Conservation (phyloP, 2,329 filamentous ascomycete species). For the Hypoxylon sp. region DNA sequence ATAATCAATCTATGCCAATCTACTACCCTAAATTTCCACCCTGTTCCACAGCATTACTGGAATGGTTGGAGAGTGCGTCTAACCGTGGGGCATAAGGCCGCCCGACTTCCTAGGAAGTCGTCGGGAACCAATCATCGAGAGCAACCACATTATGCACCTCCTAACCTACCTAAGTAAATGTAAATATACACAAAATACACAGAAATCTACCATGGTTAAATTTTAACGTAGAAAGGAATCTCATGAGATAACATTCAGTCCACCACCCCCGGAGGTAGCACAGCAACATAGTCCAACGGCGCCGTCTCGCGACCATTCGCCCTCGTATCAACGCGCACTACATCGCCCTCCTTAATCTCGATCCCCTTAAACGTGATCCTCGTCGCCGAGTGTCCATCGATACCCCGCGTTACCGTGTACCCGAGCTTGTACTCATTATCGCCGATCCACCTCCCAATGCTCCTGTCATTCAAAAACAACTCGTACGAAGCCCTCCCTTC, state of each 20-base stretch:
- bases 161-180: no score
- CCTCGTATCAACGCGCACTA: conserved; percentile 60
- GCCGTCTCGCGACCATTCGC: conserved; percentile 73
- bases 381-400: conserved; percentile 75
- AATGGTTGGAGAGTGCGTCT: background rate
- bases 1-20: background rate
- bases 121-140: background rate
- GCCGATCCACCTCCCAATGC: conserved; percentile 70
- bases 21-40: background rate
- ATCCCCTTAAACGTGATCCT: conserved; percentile 65
- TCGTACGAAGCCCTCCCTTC: conserved; percentile 70
- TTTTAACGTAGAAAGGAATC: background rate
- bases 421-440: conserved; percentile 71
- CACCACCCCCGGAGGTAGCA: conserved; percentile 69
- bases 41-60: conserved; percentile 4
- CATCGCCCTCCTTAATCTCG: conserved; percentile 46
- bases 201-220: no score
- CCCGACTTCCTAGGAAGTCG: conserved; percentile 1
- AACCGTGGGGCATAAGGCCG: background rate
- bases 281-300: conserved; percentile 74
- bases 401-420: conserved; percentile 67
- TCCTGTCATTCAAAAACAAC: conserved; percentile 65
- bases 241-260: conserved; percentile 60
- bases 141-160: background rate
- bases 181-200: conserved; percentile 27